Base-by-base conservation (phyloP, 2,329 filamentous ascomycete genomes). In the Cytospora mali region DNA sequence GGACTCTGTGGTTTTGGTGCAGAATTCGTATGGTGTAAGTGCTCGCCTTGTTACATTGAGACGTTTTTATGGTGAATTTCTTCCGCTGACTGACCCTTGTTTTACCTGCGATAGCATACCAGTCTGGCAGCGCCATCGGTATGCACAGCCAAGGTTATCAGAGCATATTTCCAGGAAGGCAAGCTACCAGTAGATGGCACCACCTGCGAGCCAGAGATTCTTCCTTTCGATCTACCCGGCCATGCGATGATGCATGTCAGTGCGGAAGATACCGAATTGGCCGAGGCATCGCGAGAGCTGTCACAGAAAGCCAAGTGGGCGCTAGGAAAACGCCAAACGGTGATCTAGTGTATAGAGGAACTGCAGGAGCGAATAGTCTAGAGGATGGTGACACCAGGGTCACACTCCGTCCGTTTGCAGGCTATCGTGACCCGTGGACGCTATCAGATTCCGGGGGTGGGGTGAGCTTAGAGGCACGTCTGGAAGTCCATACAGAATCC, bases 21-120 rank as follows among this genome's bases (percentile, higher is more conserved):
- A 83, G 67, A 79, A 83, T 51, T 78, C 79, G 0, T 84, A 80
- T 48, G 82, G 82, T 5, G 81, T 81, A 74, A 72, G 79, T 71
- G 11, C 6, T 10, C 16, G 16, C n/a, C n/a, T 0, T 23, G 21
- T 16, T 5, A 14, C 25, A n/a, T 10, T 3, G 29, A 7, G 25
- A 1, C 29, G 6, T 56, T 31, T 3, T 51, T 21, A 9, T 5
- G 28, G 6, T 6, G 3, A 2, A 31, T 9, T 16, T 9, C n/a
- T 33, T n/a, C n/a, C 23, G 42, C 27, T 50, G 18, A 21, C 0
- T 27, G 4, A 11, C 10, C 5, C 56, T 65, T 50, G 66, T 31
- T 46, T 50, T 6, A 18, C n/a, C 21, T 39, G 6, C 9, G 0
- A 11, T 54, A 83, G 79, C 85, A 87, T 65, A 84, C 81, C 7